A percentile compares a stretch with the other conserved stretches of the same genome.
Evolutionary conservation across 2,329 filamentous ascomycete genomes (phyloP).

Genomic region (Phoma herbarum): DNA sequence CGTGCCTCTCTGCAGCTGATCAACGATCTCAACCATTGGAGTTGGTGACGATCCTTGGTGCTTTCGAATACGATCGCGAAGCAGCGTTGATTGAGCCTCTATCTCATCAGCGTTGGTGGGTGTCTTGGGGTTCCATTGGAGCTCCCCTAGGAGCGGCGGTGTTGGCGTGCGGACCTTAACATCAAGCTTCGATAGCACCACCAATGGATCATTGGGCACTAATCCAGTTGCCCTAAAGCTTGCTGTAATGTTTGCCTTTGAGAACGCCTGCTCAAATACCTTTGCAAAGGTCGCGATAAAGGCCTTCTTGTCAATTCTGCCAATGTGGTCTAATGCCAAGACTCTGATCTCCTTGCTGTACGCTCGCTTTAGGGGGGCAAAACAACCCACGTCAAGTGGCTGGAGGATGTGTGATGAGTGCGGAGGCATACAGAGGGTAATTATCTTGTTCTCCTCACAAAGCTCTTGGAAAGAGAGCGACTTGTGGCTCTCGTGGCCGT

Average conservation of each 20-base stretch:
- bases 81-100: background rate
- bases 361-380: no score
- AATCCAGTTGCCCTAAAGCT: background rate
- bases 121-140: background rate
- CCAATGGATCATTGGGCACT: background rate
- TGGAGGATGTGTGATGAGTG: no score
- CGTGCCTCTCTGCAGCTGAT: background rate
- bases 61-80: background rate
- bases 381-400: no score
- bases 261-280: background rate
- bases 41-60: no score
- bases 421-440: no score
- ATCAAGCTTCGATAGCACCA: background rate
- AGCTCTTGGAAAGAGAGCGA: background rate
- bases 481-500: background rate
- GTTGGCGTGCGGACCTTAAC: background rate
- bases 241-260: background rate
- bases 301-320: background rate
- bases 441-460: slow-evolving; percentile 13
- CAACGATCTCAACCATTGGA: background rate
- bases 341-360: no score
- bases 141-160: background rate
- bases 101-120: background rate
- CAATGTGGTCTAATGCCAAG: no score
- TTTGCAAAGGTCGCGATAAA: background rate